phyloP scores from a whole-genome alignment of 2,329 filamentous ascomycete genomes.

The Laburnicola sp. region DNA sequence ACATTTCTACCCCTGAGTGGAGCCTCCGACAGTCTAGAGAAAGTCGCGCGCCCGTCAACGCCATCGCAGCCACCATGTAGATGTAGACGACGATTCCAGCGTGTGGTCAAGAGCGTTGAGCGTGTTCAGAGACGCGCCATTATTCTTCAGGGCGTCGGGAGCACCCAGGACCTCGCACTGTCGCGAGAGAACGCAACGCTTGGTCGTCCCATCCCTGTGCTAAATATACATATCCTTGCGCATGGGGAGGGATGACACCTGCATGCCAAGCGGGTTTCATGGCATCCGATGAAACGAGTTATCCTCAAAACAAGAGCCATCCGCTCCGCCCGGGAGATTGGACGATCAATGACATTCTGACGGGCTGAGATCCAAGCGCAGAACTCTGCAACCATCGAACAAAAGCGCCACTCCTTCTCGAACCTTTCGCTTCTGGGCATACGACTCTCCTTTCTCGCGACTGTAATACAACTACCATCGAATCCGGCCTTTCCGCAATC shows the following conservation, averaged over 20 bases:
- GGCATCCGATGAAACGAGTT: slow-evolving; percentile 39
- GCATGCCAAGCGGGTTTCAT: slow-evolving; percentile 44
- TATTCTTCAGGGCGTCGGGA: not conserved
- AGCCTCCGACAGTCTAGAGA: slow-evolving; percentile 26
- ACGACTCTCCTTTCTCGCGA: slow-evolving; percentile 26
- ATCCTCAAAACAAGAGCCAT: slow-evolving; percentile 46
- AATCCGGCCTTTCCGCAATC: slow-evolving; percentile 35
- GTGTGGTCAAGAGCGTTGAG: not conserved
- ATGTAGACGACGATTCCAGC: slow-evolving; percentile 26
- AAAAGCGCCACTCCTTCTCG: slow-evolving; percentile 42
- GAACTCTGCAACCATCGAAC: slow-evolving; percentile 34
- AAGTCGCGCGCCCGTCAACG: slow-evolving; percentile 30
- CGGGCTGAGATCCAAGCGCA: slow-evolving; percentile 40
- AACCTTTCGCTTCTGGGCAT: slow-evolving; percentile 35
- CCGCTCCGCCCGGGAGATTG: slow-evolving; percentile 46
- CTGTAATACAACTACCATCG: slow-evolving; percentile 28
- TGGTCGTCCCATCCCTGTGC: slow-evolving; percentile 27
- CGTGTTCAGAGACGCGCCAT: slow-evolving; percentile 8
- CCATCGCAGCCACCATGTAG: slow-evolving; percentile 29
- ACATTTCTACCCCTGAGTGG: slow-evolving; percentile 27
- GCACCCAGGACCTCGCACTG: slow-evolving; percentile 4
- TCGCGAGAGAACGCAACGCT: slow-evolving; percentile 18
- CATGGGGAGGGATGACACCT: slow-evolving; percentile 36
- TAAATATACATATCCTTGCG: slow-evolving; percentile 39
- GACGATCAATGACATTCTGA: slow-evolving; percentile 47